Evolutionary conservation across 176 grass and related monocot species (phyloP).

Genomic region (Oryza nivara): DNA sequence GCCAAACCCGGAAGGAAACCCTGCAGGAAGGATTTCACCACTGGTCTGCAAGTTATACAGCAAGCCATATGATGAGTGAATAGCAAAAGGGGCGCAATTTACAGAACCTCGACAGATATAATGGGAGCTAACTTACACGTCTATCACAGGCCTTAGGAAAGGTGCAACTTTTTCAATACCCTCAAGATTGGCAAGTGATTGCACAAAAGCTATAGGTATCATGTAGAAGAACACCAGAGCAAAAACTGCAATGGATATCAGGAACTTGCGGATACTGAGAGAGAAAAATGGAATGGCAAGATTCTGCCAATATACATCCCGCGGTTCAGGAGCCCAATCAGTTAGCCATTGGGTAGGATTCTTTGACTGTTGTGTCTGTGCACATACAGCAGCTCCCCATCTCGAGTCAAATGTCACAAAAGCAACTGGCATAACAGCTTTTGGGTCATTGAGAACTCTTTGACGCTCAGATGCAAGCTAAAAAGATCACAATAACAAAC

Average conservation of each 20-base stretch:
- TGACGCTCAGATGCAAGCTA: constrained; percentile 80
- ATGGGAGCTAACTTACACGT: constrained; percentile 58
- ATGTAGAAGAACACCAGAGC: constrained; percentile 94
- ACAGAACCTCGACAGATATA: constrained; percentile 2
- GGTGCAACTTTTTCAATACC: constrained; percentile 97
- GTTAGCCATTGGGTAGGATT: constrained; percentile 92
- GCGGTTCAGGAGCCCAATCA: constrained; percentile 94
- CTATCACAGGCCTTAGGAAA: constrained; percentile 85
- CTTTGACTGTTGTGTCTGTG: constrained; percentile 94
- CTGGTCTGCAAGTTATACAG: constrained; percentile 58
- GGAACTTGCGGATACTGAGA: constrained; percentile 80
- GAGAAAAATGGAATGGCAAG: constrained; percentile 97
- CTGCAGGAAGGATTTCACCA: constrained; percentile 90
- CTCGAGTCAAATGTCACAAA: constrained; percentile 97
- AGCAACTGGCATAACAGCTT: constrained; percentile 93
- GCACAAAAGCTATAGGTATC: constrained; percentile 96
- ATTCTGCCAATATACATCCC: constrained; percentile 95
- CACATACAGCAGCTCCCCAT: constrained; percentile 97
- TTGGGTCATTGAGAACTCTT: constrained; percentile 80
- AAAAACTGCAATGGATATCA: constrained; percentile 84
- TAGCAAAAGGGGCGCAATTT: background rate
- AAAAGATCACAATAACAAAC: constrained; percentile 34
- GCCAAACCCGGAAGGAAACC: constrained; percentile 95
- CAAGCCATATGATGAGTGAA: background rate
- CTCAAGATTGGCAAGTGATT: constrained; percentile 99